Conservation (phyloP, 345 rosid species). For the Eucalyptus cloeziana region DNA sequence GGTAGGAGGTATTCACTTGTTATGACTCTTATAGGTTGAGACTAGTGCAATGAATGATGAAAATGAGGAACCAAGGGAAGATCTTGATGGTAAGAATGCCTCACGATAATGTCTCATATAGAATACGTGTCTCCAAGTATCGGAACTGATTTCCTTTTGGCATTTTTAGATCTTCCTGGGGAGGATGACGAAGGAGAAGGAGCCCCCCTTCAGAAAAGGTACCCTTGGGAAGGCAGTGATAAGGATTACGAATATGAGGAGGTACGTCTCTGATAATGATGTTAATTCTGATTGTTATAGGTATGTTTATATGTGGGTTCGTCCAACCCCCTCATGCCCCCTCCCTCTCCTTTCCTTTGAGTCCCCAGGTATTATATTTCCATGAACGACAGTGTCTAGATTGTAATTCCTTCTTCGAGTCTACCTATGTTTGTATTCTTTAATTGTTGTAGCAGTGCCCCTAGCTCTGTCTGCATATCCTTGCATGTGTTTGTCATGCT, state of each 20-base stretch:
- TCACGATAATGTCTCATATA: background rate
- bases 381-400: background rate
- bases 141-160: background rate
- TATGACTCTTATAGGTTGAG: conserved; percentile 47
- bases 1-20: background rate
- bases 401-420: background rate
- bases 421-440: background rate
- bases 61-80: conserved; percentile 43
- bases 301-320: background rate
- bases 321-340: background rate
- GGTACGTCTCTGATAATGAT: conserved; percentile 15
- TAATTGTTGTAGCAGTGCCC: background rate
- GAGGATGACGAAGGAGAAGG: conserved; percentile 60
- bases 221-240: conserved; percentile 93
- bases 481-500: background rate
- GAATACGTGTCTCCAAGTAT: background rate
- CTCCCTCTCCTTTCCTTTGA: background rate
- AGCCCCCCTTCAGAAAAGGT: conserved; percentile 22
- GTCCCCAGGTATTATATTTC: background rate
- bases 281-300: background rate
- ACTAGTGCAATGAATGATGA: conserved; percentile 55
- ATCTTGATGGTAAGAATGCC: conserved; percentile 43
- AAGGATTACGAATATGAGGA: conserved; percentile 87
- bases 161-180: conserved; percentile 29
- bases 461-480: background rate